Evolutionary conservation across 495 filamentous ascomycete species (phyloP).

Genomic region (Talaromyces ruber): DNA sequence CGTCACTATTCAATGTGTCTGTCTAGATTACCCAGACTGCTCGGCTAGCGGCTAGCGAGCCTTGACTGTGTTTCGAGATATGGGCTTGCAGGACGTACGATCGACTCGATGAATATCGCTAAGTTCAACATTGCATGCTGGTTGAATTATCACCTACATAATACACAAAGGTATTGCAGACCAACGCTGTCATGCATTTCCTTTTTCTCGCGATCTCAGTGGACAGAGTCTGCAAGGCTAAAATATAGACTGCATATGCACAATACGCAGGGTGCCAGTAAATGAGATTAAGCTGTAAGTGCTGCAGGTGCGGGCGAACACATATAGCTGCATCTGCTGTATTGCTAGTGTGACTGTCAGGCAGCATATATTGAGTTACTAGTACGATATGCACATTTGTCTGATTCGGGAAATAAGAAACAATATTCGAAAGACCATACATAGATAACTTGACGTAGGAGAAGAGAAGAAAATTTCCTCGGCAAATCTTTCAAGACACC

Average conservation of each 20-base stretch:
- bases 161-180: not conserved
- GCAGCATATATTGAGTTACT: not conserved
- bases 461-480: not conserved
- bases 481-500: not conserved
- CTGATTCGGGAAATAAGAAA: not conserved
- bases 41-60: not conserved
- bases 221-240: not conserved
- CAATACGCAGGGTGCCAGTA: not conserved
- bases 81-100: not conserved
- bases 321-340: not conserved
- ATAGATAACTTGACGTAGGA: not conserved
- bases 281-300: not conserved
- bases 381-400: not conserved
- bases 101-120: not conserved
- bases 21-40: not conserved
- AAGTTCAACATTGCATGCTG: not conserved
- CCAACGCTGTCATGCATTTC: not conserved
- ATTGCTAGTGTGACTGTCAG: not conserved
- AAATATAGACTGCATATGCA: not conserved
- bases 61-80: not conserved
- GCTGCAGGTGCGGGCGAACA: not conserved
- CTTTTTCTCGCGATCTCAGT: not conserved
- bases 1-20: not conserved
- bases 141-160: not conserved
- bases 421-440: not conserved